Evolutionary conservation across 2,329 filamentous ascomycete genomes (phyloP), one percentile per base, ranked within the genome.

Genomic region (Cladophialophora chaetospira): DNA sequence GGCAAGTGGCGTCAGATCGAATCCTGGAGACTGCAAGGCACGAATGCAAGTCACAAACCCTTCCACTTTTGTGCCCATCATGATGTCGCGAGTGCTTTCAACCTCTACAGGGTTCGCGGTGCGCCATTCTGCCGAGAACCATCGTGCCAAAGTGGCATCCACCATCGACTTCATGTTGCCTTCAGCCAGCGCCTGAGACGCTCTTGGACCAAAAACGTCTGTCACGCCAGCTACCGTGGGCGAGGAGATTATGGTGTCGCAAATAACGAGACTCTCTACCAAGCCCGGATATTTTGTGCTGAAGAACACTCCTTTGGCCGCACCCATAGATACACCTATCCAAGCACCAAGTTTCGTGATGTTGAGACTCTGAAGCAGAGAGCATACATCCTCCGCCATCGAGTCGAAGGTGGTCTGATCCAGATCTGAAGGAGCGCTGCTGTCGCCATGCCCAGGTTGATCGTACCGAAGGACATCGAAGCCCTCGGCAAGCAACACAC

Each of bases 251-350:
- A 77, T 73, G 48, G 74, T 75, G 57, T 75, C 73, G 64, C 72
- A 76, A 26, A 75, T 65, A 23, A 73, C 66, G 5, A 78, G 68
- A 42, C 71, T 72, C 48, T 68, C 51, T 8, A 77, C 67, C 3
- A 75, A 45, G 29, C 69, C 69, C 3, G 75, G 75, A 55, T 75
- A 73, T 52, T 66, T 69, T 3, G 68, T 67, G 1, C 68, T 68
- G 59, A 77, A 78, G 54, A 70, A 70, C 46, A 77, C 63, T 17
- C 73, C 73, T 1, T 69, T 72, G 0, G 73, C 69, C 5, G 72
- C 77, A 19, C 77, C 76, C 73, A 79, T 77, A 9, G 75, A 78
- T 1, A 78, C 74, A 1, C 76, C 76, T 5, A 79, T 66, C 76
- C 75, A 79, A 2, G 71, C 70, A 8, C 33, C 8, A 8, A 48